phyloP scores from a whole-genome alignment of 345 rosid genomes.

The Eutrema heterophyllum region DNA sequence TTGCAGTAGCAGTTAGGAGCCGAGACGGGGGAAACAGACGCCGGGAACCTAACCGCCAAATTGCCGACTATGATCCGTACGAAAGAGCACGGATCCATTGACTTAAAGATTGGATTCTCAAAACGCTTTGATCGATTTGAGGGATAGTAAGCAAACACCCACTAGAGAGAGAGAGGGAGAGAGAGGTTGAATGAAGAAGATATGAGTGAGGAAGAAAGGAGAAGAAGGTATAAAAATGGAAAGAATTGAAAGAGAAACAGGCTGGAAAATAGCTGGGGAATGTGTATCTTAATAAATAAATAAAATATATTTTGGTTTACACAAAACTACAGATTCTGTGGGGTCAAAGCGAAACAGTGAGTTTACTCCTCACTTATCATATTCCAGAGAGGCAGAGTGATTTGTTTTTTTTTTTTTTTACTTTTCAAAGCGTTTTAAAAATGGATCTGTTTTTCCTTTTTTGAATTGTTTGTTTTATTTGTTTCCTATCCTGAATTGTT shows the following conservation, averaged over 20 bases:
- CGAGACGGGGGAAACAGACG: neutral
- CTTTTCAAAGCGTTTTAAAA: neutral
- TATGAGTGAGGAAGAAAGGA: constrained; percentile 15
- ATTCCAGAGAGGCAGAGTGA: constrained; percentile 8
- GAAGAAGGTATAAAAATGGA: constrained; percentile 31
- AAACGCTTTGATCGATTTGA: constrained; percentile 23
- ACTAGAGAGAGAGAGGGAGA: constrained; percentile 26
- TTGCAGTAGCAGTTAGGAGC: constrained; percentile 47
- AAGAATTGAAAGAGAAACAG: constrained; percentile 35
- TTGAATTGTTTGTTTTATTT: neutral
- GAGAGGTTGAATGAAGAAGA: neutral
- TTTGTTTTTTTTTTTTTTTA: neutral
- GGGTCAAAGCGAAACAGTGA: constrained; percentile 21
- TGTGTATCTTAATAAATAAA: neutral
- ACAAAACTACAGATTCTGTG: constrained; percentile 27
- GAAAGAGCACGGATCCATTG: constrained; percentile 97
- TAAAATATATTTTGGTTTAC: neutral
- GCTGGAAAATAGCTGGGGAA: constrained; percentile 65
- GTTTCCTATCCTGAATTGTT: neutral
- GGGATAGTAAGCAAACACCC: constrained; percentile 19
- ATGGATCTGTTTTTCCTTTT: neutral
- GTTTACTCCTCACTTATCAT: constrained; percentile 14
- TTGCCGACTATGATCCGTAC: constrained; percentile 75
- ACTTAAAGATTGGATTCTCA: neutral
- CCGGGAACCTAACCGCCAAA: constrained; percentile 56